Base-by-base conservation (phyloP, 371 early-diverging fungal species). In the Rhizopus sp. region DNA sequence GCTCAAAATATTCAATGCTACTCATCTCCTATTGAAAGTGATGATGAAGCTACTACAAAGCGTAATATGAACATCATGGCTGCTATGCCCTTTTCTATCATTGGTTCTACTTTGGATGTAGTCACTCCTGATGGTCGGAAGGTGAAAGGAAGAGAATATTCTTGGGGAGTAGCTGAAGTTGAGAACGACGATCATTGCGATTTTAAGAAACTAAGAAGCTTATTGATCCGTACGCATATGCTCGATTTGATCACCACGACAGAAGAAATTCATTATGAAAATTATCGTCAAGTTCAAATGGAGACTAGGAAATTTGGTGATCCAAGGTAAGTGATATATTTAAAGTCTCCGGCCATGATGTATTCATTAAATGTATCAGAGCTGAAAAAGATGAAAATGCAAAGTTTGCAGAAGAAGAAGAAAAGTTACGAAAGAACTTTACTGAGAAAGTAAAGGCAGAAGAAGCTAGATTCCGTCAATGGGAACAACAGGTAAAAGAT, bases 201-300 rank as follows among this genome's bases (percentile, higher is more conserved):
- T 71, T 95, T 97, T 73, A 86, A 85, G 65, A 93, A 94, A 77
- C 84, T 99, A 49, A 90, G 97, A 62, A 91, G 90, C 75, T 74
- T 97, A 51, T 84, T 97, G 59, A 92, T 97, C 72, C 82, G 93
- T 60, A 90, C 93, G 7, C 95, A 97, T 72, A 94, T 97, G 96
- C 81, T 94, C 59, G 95, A 94, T 66, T 82, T 97, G 45, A 91
- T 96, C 66, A 72, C 81, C 31, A 87, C 90, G 52, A 95, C 97
- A 29, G 92, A 95, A 73, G 94, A 95, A 57, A 66, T 76, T 30
- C 96, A 96, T 70, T 97, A 93, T 73, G 97, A 97, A 72, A 86
- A 85, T 60, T 95, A 90, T 75, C 88, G 96, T 54, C 78, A 87
- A 41, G 64, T 79, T 30, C 92, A 91, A 70, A 85, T 96, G 83